Evolutionary conservation across 805 yeast genomes (phyloP).

Genomic region (Yueomyces sinensis): DNA sequence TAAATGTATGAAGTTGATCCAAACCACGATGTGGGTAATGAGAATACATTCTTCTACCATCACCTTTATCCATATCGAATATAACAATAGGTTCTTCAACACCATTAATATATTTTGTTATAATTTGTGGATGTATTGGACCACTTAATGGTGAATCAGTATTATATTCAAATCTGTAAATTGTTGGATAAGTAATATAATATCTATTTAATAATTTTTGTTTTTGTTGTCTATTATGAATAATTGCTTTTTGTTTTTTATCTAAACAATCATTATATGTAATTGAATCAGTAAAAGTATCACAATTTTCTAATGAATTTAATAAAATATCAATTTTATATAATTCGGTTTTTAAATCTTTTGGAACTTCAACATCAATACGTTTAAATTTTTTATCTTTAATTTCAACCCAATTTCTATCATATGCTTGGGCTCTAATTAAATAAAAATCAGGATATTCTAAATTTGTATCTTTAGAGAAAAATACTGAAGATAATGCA

Average conservation of each 20-base stretch:
- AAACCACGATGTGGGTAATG: conserved; percentile 7
- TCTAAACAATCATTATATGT: conserved; percentile 14
- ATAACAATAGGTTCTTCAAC: conserved; percentile 5
- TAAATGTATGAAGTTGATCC: conserved; percentile 3
- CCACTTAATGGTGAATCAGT: conserved; percentile 5
- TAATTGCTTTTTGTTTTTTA: conserved; percentile 7
- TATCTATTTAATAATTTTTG: conserved; percentile 4
- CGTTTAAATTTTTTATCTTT: conserved; percentile 24
- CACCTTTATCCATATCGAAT: conserved; percentile 3
- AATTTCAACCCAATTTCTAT: conserved; percentile 34
- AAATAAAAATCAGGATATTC: conserved; percentile 31
- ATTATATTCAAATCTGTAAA: conserved; percentile 4
- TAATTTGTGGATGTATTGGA: conserved; percentile 7
- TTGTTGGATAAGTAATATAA: conserved; percentile 6
- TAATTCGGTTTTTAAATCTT: conserved; percentile 20
- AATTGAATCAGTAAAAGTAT: conserved; percentile 8
- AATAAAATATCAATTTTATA: conserved; percentile 8
- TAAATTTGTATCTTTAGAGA: conserved; percentile 22
- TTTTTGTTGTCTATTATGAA: conserved; percentile 3
- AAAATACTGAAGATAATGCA: conserved; percentile 22
- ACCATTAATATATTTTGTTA: conserved; percentile 1
- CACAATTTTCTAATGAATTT: conserved; percentile 14
- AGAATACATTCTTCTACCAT: conserved; percentile 5
- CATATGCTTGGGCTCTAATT: conserved; percentile 32
- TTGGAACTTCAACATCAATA: conserved; percentile 12